Evolutionary conservation across 2,329 filamentous ascomycete genomes (phyloP).

Genomic region (Colletotrichum filicis): DNA sequence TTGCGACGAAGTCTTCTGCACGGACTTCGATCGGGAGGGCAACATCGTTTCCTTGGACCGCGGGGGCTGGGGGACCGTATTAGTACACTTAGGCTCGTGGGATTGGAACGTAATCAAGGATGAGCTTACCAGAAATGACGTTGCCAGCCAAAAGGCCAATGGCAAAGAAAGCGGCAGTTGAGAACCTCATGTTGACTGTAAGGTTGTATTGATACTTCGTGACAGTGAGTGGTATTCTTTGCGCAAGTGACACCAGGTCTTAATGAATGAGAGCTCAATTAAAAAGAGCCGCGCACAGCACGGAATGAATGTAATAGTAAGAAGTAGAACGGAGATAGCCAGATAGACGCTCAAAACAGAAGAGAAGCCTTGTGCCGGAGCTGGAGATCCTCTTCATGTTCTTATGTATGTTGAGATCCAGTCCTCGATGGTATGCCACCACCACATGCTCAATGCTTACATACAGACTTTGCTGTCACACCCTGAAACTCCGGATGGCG

Average conservation of each 20-base stretch:
- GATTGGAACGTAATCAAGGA: too few species aligned
- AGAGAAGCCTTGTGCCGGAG: fast-evolving
- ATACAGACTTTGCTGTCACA: slow-evolving; percentile 13
- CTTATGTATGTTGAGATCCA: not conserved
- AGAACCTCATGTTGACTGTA: slow-evolving; percentile 26
- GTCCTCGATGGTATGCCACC: not conserved
- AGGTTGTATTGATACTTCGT: not conserved
- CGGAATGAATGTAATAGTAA: slow-evolving; percentile 16
- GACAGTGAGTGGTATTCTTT: slow-evolving; percentile 1
- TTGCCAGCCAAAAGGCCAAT: slow-evolving; percentile 26
- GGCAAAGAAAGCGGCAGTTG: slow-evolving; percentile 19
- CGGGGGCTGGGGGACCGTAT: slow-evolving; percentile 9
- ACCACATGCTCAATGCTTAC: not conserved
- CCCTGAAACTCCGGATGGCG: slow-evolving; percentile 33
- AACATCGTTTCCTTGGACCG: not conserved
- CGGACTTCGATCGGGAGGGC: slow-evolving; percentile 18
- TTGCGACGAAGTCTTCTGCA: slow-evolving; percentile 3
- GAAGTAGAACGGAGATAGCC: not conserved
- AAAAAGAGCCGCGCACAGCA: slow-evolving; percentile 32
- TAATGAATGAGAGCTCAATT: slow-evolving; percentile 1
- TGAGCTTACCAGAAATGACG: slow-evolving; percentile 20
- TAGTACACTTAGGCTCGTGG: not conserved
- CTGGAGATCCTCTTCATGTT: not conserved
- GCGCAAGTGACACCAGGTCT: slow-evolving; percentile 25
- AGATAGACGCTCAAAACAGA: not conserved